Conservation (phyloP, 2,329 filamentous ascomycete genomes). For the Colletotrichum graminicola region DNA sequence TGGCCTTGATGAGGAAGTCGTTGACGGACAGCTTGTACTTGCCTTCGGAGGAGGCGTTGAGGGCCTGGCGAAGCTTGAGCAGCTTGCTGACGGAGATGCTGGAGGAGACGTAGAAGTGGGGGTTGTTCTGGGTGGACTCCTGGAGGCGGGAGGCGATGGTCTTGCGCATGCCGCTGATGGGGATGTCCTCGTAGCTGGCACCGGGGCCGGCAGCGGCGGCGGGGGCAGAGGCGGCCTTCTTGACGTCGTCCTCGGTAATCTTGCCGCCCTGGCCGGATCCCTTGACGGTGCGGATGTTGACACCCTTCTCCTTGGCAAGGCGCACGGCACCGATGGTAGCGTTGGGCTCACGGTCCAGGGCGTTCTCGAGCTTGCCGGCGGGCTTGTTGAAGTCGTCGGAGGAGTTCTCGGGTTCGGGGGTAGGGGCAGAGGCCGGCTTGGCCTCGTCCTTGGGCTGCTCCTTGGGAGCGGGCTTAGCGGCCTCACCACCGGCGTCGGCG, state of each 20-base stretch:
- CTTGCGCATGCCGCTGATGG: slow-evolving; percentile 95
- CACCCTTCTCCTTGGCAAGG: slow-evolving; percentile 86
- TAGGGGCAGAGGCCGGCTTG: slow-evolving; percentile 67
- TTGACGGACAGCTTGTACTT: slow-evolving; percentile 99
- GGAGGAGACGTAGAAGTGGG: slow-evolving; percentile 97
- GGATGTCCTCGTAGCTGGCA: slow-evolving; percentile 84
- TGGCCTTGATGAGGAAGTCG: slow-evolving; percentile 98
- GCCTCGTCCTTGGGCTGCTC: slow-evolving; percentile 75
- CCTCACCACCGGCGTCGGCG: slow-evolving; percentile 90
- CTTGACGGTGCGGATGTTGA: slow-evolving; percentile 83
- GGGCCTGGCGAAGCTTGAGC: slow-evolving; percentile 91
- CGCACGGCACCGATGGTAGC: slow-evolving; percentile 81
- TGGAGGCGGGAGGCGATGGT: slow-evolving; percentile 92
- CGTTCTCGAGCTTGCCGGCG: slow-evolving; percentile 83
- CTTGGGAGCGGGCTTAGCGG: slow-evolving; percentile 73
- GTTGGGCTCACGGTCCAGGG: slow-evolving; percentile 84
- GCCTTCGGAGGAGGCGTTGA: slow-evolving; percentile 90
- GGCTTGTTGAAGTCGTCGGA: slow-evolving; percentile 68
- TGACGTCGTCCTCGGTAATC: slow-evolving; percentile 92
- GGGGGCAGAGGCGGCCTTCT: slow-evolving; percentile 79
- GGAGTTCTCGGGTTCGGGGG: slow-evolving; percentile 65
- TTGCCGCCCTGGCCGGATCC: slow-evolving; percentile 87
- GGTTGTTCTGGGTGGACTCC: slow-evolving; percentile 89
- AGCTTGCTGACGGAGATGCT: slow-evolving; percentile 94
- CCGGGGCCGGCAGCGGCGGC: slow-evolving; percentile 65